Percentiles rank a stretch among this genome's conserved stretches.
Conservation (phyloP, 139 green algal genomes). For the Chlamydomonas incerta region DNA sequence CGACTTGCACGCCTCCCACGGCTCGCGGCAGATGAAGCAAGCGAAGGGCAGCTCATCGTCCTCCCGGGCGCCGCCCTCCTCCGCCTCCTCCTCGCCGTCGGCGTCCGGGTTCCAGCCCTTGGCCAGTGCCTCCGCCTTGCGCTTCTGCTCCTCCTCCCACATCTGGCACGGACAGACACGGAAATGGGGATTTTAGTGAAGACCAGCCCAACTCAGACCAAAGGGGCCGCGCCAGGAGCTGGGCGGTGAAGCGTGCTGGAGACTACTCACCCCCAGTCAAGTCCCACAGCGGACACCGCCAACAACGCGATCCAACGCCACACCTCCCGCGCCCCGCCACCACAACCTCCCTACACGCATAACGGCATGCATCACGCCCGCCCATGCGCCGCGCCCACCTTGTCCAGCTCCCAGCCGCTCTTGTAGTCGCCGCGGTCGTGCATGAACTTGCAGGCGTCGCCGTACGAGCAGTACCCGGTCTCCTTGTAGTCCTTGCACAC, state of each 20-base stretch:
- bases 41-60: conserved; percentile 95
- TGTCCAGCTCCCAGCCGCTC: conserved; percentile 91
- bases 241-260: too few species aligned
- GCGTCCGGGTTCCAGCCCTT: conserved; percentile 62
- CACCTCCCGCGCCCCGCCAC: too few species aligned
- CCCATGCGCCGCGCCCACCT: conserved; percentile 53
- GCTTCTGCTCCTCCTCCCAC: conserved; percentile 95
- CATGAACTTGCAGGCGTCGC: conserved; percentile 99
- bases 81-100: conserved; percentile 70
- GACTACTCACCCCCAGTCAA: too few species aligned
- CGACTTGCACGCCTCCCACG: conserved; percentile 82
- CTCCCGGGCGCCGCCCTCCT: conserved; percentile 45
- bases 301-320: too few species aligned
- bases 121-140: conserved; percentile 71
- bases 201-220: too few species aligned
- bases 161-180: too few species aligned
- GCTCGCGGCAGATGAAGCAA: conserved; percentile 91
- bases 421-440: conserved; percentile 99
- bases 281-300: too few species aligned
- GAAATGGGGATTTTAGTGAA: too few species aligned
- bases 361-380: too few species aligned
- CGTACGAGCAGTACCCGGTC: conserved; percentile 93
- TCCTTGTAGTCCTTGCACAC: conserved; percentile 96
- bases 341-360: too few species aligned
- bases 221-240: too few species aligned